Conservation (phyloP, 2,329 filamentous ascomycete genomes). For the Trichoderma atrobrunneum region DNA sequence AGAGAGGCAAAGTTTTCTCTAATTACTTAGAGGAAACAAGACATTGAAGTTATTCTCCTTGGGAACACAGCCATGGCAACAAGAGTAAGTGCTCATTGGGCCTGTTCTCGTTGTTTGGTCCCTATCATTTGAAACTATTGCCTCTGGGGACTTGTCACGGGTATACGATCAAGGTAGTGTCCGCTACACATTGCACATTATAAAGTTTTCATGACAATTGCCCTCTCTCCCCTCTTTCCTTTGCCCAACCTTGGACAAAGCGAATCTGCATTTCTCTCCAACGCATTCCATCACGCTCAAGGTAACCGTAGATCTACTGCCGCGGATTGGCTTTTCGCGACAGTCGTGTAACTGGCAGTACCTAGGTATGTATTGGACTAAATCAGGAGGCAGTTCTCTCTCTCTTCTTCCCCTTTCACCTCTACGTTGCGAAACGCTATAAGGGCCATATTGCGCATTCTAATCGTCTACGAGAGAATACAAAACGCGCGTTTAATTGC, state of each 20-base stretch:
- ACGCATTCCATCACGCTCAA: background rate
- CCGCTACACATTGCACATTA: background rate
- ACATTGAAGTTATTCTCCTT: too few species aligned
- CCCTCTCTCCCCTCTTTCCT: too few species aligned
- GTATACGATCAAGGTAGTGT: background rate
- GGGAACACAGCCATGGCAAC: too few species aligned
- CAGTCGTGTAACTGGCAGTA: too few species aligned
- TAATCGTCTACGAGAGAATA: background rate
- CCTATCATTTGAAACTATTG: background rate
- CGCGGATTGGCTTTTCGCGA: accelerated
- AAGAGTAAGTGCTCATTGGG: too few species aligned
- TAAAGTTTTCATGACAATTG: background rate
- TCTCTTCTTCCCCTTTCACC: background rate
- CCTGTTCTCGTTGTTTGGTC: too few species aligned
- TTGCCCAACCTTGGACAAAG: background rate
- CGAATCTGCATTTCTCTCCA: background rate
- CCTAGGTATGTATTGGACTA: too few species aligned
- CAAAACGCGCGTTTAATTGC: background rate
- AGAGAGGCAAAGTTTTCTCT: background rate
- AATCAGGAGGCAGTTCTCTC: background rate
- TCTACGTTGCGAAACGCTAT: accelerated
- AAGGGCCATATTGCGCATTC: background rate
- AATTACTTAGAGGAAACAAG: too few species aligned
- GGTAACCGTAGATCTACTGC: background rate
- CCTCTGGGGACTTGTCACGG: background rate